Base-by-base conservation (phyloP, 2,329 filamentous ascomycete species). In the Fusarium decemcellulare region DNA sequence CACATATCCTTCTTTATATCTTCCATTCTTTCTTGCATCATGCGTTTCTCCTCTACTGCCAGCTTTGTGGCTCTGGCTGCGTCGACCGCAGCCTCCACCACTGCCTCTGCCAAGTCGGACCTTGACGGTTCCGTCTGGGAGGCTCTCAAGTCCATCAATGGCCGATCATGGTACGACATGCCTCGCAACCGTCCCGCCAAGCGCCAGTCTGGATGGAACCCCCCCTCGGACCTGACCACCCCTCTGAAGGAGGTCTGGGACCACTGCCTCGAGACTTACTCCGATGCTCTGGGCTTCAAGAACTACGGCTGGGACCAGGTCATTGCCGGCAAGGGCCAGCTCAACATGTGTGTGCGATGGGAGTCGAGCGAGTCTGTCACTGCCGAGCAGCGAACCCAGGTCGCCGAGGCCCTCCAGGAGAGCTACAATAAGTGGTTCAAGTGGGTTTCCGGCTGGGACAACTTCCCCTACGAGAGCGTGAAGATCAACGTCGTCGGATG, bases 381-480 rank as follows among this genome's bases (percentile, higher is more conserved):
- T 1, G 79, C 78, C 8, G 80, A 75, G 2, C 78, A 83, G 61
- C 80, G 82, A 14, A 73, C 72, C 14, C 70, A 81, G 53, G 71
- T 83, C 32, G 77, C 80, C 44, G 56, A 73, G 6, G 77, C 78
- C 1, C 71, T 82, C 6, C 74, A 79, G 52, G 71, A 71, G 34
- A 76, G 78, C 14, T 80, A 82, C 72, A 74, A 78, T 53, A 79
- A 79, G 60, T 84, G 81, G 81, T 81, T 82, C 59, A 79, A 80
- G 56, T 78, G 80, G 66, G 76, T 84, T 40, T 79, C 81, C 18
- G 82, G 81, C 15, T 85, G 79, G 51, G 82, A 84, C 37, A 78
- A 78, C 55, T 85, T 82, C 71, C 83, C 83, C 8, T 83, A 79
- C 53, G 67, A 71, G 50, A 76, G 77, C 5, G 75, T 84, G 53